Evolutionary conservation across 495 filamentous ascomycete genomes (phyloP).

Genomic region (Monascus purpureus): DNA sequence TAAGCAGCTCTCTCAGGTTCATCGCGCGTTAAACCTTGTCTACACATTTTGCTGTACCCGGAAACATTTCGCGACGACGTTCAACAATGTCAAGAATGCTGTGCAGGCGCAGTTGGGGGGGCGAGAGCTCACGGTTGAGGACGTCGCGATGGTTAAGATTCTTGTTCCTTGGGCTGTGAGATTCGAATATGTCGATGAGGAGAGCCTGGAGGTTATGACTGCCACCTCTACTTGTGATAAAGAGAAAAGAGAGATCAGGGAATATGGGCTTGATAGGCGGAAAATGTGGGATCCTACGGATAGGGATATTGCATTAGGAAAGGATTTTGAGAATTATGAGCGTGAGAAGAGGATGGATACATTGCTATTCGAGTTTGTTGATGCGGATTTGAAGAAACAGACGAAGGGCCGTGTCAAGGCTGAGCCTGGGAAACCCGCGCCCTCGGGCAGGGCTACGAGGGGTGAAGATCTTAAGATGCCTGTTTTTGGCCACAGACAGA

Average conservation of each 20-base stretch:
- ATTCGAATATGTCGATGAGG: conserved; percentile 79
- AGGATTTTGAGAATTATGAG: conserved; percentile 19
- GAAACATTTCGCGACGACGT: conserved; percentile 82
- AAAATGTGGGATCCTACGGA: conserved; percentile 14
- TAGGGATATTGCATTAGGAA: conserved; percentile 11
- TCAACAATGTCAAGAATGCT: conserved; percentile 69
- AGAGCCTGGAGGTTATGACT: conserved; percentile 62
- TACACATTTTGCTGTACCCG: conserved; percentile 91
- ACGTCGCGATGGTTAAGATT: conserved; percentile 70
- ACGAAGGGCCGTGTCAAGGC: conserved; percentile 56
- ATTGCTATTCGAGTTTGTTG: conserved; percentile 81
- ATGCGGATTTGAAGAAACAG: conserved; percentile 79
- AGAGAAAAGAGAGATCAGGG: conserved; percentile 25
- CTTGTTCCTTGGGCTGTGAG: conserved; percentile 62
- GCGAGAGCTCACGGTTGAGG: conserved; percentile 50
- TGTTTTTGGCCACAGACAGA: conserved; percentile 82
- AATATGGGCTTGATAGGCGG: conserved; percentile 7
- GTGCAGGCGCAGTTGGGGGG: conserved; percentile 70
- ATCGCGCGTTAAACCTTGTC: conserved; percentile 78
- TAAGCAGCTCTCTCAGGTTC: conserved; percentile 55
- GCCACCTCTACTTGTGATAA: conserved; percentile 26
- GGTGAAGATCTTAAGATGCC: conserved; percentile 87
- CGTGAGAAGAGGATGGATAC: conserved; percentile 42
- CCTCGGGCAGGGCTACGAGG: conserved; percentile 34
- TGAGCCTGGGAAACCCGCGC: conserved; percentile 48